Base-by-base conservation (phyloP, 768 basidiomycete species). In the Lactifluus piperatus region DNA sequence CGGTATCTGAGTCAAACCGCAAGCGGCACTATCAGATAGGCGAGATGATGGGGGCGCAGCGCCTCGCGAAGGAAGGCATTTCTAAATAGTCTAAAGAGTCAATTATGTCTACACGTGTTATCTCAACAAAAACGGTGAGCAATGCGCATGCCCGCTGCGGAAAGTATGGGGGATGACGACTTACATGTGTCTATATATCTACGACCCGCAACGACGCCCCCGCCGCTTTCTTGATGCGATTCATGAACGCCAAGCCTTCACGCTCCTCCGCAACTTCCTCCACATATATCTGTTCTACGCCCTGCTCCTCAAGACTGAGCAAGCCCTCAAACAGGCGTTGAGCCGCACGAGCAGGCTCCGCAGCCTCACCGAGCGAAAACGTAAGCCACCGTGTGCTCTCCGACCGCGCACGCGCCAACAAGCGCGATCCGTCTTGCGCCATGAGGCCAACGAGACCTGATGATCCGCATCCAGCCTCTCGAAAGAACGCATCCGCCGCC, bases 221-320 rank as follows among this genome's bases (percentile, higher is more conserved):
- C 7, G 94, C 93, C 1, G 95, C 94, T 69, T 97, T 97, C 62
- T 81, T 80, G 26, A 94, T 83, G 18, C 95, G 80, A 70, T 98
- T 97, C 92, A 97, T 97, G 29, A 97, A 81, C 6, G 95, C 95
- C 29, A 97, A 72, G 0, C 95, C 95, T 67, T 97, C 86, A 36
- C 82, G 79, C 29, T 79, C 81, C 71, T 97, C 91, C 39, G 76
- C 72, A 9, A 94, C 78, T 61, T 87, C 92, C 71, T 97, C 94
- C 56, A 95, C 80, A 13, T 95, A 69, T 63, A 98, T 95, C 52
- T 84, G 67, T 67, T 91, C 85, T 2, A 91, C 92, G 4, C 85
- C 86, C 51, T 79, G 76, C 26, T 69, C 74, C 60, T 98, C 95
- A 36, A 97, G 74, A 2, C 85, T 81, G 44, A 97, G 77, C 52